Evolutionary conservation across 768 basidiomycete species (phyloP).

Genomic region (Agrocybe pediades): DNA sequence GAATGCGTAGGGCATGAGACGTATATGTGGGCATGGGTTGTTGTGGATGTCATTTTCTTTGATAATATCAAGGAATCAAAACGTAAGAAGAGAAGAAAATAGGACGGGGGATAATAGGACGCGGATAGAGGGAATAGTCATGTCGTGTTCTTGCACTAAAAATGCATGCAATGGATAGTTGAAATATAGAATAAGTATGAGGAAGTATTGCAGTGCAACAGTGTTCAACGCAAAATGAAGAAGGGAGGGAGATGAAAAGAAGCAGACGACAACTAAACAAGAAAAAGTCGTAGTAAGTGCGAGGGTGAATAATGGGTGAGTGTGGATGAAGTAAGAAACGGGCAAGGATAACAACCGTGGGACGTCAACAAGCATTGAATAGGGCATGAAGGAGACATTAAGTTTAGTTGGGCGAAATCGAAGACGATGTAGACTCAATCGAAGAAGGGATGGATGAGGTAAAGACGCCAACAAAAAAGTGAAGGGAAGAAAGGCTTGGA

Average conservation of each 20-base stretch:
- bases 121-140: no score
- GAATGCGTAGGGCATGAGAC: not conserved
- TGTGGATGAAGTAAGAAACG: not conserved
- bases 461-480: not conserved
- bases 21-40: not conserved
- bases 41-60: not conserved
- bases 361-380: not conserved
- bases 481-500: no score
- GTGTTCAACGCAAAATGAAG: not conserved
- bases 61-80: not conserved
- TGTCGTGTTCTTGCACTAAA: no score
- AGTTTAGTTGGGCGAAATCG: not conserved
- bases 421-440: not conserved
- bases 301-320: not conserved
- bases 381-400: not conserved
- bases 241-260: not conserved
- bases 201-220: no score
- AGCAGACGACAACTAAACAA: not conserved
- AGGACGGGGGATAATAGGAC: no score
- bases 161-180: no score
- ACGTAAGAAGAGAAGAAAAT: not conserved
- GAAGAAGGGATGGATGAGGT: not conserved
- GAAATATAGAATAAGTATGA: no score
- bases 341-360: not conserved
- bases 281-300: not conserved